Conservation (phyloP, 2,329 filamentous ascomycete genomes). For the Hypoxylon sp. region DNA sequence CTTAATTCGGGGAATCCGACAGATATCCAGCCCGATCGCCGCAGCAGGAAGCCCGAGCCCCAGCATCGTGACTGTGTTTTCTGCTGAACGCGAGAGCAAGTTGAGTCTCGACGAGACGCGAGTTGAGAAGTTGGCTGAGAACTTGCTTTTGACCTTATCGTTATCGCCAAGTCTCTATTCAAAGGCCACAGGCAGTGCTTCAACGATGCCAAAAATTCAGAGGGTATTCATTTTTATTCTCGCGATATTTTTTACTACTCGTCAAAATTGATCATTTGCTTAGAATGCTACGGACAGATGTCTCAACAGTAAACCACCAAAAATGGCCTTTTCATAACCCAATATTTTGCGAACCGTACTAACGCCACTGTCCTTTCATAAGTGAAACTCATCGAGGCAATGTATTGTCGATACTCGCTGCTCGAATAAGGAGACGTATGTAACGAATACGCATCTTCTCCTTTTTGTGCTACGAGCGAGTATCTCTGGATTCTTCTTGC, state of each 20-base stretch:
- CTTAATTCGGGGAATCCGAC: conserved; percentile 71
- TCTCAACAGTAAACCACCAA: neutral
- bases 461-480: neutral
- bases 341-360: neutral
- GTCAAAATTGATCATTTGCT: neutral
- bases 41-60: conserved; percentile 67
- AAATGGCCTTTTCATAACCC: neutral
- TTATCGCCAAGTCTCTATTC: neutral
- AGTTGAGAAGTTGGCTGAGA: neutral
- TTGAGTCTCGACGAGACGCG: neutral
- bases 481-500: neutral
- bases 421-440: conserved; percentile 11
- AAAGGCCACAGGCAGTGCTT: too few species aligned
- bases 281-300: neutral
- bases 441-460: neutral
- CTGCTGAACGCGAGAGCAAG: neutral
- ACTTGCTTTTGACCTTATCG: neutral
- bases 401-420: neutral
- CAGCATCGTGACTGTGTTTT: conserved; percentile 12
- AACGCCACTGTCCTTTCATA: conserved; percentile 17
- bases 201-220: too few species aligned
- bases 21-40: conserved; percentile 81
- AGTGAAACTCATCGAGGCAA: conserved; percentile 1
- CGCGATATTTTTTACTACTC: neutral
- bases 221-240: neutral